Conservation (phyloP, 2,329 filamentous ascomycete genomes). For the Beauveria sp. region DNA sequence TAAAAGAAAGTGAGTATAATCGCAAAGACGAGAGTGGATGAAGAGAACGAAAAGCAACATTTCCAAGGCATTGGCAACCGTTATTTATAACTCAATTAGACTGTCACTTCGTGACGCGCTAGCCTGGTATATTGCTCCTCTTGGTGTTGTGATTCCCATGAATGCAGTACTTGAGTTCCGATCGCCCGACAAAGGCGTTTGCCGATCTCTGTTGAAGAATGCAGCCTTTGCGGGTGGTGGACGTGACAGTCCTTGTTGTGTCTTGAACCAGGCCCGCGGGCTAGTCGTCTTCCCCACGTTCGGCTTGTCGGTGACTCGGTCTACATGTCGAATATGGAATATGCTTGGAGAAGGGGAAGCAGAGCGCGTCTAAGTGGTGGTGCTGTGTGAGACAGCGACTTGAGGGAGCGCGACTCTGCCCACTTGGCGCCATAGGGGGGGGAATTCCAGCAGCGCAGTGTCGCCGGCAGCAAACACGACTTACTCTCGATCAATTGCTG, state of each 20-base stretch:
- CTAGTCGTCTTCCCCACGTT: not conserved
- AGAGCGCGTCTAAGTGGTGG: not conserved
- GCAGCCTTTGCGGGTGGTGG: not conserved
- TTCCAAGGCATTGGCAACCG: slow-evolving; percentile 12
- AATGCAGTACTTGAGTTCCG: not conserved
- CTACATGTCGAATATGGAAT: not conserved
- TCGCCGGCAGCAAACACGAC: not conserved
- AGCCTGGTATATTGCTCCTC: not conserved
- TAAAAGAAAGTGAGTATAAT: slow-evolving; percentile 23
- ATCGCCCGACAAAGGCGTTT: not conserved
- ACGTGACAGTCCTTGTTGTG: slow-evolving; percentile 3
- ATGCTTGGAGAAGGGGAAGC: not conserved
- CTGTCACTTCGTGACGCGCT: not conserved
- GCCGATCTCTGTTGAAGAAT: slow-evolving; percentile 2
- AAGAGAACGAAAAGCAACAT: slow-evolving; percentile 7
- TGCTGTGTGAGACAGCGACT: slow-evolving; percentile 10
- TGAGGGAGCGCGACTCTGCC: not conserved
- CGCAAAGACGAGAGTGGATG: slow-evolving; percentile 21
- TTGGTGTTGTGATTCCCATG: not conserved
- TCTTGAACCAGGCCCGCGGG: not conserved
- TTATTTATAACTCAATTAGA: slow-evolving; percentile 21
- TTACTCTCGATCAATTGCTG: not conserved
- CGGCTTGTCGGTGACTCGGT: not conserved
- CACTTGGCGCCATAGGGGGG: not conserved
- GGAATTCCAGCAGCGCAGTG: not conserved